Percentiles rank a stretch among this genome's conserved stretches.
Evolutionary conservation across 768 basidiomycete species (phyloP).

Genomic region (Tephrocybe sp.): DNA sequence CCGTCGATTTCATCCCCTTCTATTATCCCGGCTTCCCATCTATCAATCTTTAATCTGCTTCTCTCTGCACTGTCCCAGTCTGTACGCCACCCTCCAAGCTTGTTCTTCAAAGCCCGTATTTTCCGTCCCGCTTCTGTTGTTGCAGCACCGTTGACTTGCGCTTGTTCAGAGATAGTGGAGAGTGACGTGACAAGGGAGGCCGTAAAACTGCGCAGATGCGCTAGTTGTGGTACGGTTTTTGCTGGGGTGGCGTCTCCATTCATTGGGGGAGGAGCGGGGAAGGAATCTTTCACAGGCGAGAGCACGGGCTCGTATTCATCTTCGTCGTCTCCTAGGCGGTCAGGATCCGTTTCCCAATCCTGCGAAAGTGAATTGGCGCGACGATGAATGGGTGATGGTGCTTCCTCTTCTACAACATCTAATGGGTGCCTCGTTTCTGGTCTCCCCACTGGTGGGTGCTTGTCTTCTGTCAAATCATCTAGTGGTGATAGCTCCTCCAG

Average conservation of each 20-base stretch:
- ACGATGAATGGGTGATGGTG: constrained; percentile 21
- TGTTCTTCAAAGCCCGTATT: constrained; percentile 83
- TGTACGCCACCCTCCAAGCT: constrained; percentile 73
- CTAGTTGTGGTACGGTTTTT: constrained; percentile 62
- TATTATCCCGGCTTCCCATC: constrained; percentile 70
- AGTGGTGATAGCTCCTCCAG: constrained; percentile 61
- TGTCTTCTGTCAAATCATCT: constrained; percentile 44
- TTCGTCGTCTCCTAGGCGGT: constrained; percentile 50
- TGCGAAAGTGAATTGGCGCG: constrained; percentile 32
- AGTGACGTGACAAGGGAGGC: constrained; percentile 74
- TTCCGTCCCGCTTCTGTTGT: constrained; percentile 86
- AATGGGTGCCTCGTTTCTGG: constrained; percentile 24
- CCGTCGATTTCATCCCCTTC: constrained; percentile 37
- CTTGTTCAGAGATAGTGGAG: constrained; percentile 79
- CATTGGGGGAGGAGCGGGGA: constrained; percentile 48
- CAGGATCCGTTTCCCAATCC: constrained; percentile 66
- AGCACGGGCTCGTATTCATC: constrained; percentile 43
- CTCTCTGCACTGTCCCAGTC: constrained; percentile 87
- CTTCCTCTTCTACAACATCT: constrained; percentile 40
- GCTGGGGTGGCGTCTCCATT: constrained; percentile 56
- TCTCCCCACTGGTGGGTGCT: constrained; percentile 14
- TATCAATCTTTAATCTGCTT: constrained; percentile 73
- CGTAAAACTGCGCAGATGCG: constrained; percentile 72
- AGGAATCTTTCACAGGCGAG: constrained; percentile 60
- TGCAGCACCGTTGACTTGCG: constrained; percentile 84